Evolutionary conservation across 352 stramenopile species (phyloP).

Genomic region (Thalassiosira hispida): DNA sequence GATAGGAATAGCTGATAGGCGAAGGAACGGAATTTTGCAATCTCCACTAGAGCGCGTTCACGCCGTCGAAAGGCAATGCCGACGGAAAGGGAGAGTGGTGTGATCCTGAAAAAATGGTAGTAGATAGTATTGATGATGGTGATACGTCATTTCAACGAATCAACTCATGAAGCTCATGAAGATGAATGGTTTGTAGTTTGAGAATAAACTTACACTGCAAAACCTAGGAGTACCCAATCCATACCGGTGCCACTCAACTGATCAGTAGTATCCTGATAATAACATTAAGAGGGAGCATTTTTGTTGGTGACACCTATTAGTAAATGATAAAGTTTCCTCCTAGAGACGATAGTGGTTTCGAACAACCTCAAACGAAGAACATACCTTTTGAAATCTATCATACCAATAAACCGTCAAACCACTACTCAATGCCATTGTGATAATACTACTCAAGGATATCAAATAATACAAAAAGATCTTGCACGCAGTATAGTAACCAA

Average conservation of each 20-base stretch:
- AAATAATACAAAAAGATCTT: constrained; percentile 71
- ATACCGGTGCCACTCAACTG: constrained; percentile 44
- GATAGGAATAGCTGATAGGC: constrained; percentile 59
- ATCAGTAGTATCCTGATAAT: constrained; percentile 1
- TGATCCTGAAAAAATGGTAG: no score
- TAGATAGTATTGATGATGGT: no score
- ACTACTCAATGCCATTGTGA: constrained; percentile 43
- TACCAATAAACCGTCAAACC: constrained; percentile 68
- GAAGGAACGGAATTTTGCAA: constrained; percentile 60
- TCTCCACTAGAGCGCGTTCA: constrained; percentile 60
- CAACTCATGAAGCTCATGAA: no score
- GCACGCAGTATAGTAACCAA: constrained; percentile 51
- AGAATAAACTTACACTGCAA: no score
- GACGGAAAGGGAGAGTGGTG: constrained; percentile 56
- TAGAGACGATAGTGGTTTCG: no score
- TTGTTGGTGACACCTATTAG: no score
- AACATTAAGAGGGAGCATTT: neutral
- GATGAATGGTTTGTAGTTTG: no score
- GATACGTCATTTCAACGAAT: no score
- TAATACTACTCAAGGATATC: constrained; percentile 60
- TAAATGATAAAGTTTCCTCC: no score
- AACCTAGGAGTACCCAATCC: constrained; percentile 71
- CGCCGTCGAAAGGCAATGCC: constrained; percentile 61
- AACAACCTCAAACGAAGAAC: neutral
- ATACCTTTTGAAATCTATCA: constrained; percentile 30